Evolutionary conservation across 345 rosid genomes (phyloP), one percentile per base, ranked within the genome.

Genomic region (Lepidium africanum): DNA sequence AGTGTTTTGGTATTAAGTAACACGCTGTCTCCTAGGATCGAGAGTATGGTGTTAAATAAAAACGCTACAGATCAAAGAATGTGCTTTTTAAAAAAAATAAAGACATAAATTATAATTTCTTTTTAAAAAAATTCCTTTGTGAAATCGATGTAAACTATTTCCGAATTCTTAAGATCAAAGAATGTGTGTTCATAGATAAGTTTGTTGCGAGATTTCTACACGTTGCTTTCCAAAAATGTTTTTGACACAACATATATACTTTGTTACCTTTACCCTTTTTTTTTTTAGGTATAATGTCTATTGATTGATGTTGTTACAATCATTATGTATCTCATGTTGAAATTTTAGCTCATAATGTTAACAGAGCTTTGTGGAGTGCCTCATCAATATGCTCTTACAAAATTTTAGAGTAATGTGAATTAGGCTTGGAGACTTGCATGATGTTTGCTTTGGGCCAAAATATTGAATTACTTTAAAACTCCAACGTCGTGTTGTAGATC

Each of bases 401-500:
- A n/a, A 17, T 11, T 36, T 35, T 35, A 40, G 64, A 48, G 27
- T 13, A 50, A 12, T 8, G 56, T 13, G 9, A 50, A 27, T 13
- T 21, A 49, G 54, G 14, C 33, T 49, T 3, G 9, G 14, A 49
- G 14, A 23, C 15, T 49, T 49, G 33, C 33, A 49, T 5, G 15
- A 11, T 40, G 7, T 40, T 40, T 13, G 15, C 6, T 40, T 11
- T 12, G 6, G 45, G 35, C 35, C 54, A 25, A 27, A 27, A 27
- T 27, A 27, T 27, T 27, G 32, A 27, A 27, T 27, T 27, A 25
- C 27, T 21, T 21, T 1, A 21, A 21, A 21, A 21, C 3, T 43
- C 73, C 55, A 5, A 60, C 59, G 19, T 70, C 78, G 71, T 63
- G 11, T 14, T 68, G 49, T 40, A 70, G 62, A 15, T 64, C 82